These are phyloP conservation scores for Senna siamea DNA, from an alignment of 306 rosid genomes.

Conservation along the genomic window DNA sequence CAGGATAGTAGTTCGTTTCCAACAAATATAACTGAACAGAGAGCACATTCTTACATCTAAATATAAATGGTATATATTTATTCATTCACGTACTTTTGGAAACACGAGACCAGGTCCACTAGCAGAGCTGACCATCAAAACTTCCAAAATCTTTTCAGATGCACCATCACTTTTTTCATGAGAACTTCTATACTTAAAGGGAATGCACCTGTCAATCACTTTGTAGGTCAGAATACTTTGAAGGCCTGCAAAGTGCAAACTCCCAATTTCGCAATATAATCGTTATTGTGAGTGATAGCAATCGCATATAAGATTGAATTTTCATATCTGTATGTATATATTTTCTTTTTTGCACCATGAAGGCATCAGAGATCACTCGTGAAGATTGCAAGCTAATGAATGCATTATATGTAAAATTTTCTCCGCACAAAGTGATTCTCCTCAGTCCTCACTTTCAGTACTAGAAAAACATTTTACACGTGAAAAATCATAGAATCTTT, in stretches of 20 bases:
- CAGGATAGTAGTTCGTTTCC: not conserved
- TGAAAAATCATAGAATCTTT: not conserved
- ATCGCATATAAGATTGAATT: not conserved
- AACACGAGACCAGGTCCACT: slow-evolving; percentile 68
- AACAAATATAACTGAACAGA: not conserved
- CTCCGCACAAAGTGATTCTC: not conserved
- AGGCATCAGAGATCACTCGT: not conserved
- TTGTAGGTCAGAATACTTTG: not conserved
- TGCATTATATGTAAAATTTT: not conserved
- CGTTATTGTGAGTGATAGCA: not conserved
- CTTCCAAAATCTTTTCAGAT: slow-evolving; percentile 56
- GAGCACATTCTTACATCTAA: not conserved
- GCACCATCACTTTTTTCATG: slow-evolving; percentile 36
- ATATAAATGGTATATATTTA: not conserved
- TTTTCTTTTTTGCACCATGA: not conserved
- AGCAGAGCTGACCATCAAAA: slow-evolving; percentile 61
- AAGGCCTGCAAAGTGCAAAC: not conserved
- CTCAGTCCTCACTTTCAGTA: not conserved
- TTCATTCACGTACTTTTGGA: slow-evolving; percentile 48
- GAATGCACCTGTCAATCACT: slow-evolving; percentile 55
- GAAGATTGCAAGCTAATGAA: not conserved
- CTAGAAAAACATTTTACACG: not conserved
- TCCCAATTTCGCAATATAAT: not conserved
- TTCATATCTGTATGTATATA: not conserved
- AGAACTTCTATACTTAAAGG: slow-evolving; percentile 51